phyloP scores from a whole-genome alignment of 257 asterid species.

The Scutellaria barbata region DNA sequence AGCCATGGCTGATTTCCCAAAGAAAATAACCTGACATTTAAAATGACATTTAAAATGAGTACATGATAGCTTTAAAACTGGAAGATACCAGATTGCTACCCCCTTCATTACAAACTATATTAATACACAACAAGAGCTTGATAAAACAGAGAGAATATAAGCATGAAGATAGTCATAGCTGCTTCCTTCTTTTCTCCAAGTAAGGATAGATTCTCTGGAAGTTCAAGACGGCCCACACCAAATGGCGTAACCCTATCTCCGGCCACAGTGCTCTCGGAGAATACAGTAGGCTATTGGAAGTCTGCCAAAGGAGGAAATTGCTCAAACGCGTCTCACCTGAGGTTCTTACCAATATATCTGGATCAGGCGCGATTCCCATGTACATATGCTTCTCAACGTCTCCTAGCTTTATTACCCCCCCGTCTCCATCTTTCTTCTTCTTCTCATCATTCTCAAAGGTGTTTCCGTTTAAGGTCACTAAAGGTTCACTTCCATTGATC shows the following conservation, averaged over 20 bases:
- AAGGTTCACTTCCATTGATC: neutral
- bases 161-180: constrained; percentile 24
- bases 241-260: constrained; percentile 68
- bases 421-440: constrained; percentile 24
- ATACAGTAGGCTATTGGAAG: constrained; percentile 59
- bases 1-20: too few relatives aligned
- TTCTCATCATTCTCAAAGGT: constrained; percentile 2
- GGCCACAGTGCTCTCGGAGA: constrained; percentile 77
- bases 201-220: constrained; percentile 56
- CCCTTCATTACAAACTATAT: neutral
- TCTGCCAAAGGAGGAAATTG: constrained; percentile 79
- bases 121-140: neutral
- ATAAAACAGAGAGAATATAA: neutral
- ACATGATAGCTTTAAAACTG: too few relatives aligned
- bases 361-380: constrained; percentile 75
- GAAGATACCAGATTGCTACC: too few relatives aligned
- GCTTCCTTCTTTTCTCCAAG: constrained; percentile 58
- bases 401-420: constrained; percentile 38
- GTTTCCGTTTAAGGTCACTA: too few relatives aligned
- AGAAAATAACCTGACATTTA: too few relatives aligned
- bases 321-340: constrained; percentile 60
- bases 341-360: constrained; percentile 65
- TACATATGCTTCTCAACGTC: constrained; percentile 71
- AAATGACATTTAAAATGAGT: neutral
- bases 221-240: constrained; percentile 72